A percentile compares a stretch with the other conserved stretches of the same genome.
phyloP scores from a whole-genome alignment of 2,329 filamentous ascomycete species.

The Incumbomyces lentus region DNA sequence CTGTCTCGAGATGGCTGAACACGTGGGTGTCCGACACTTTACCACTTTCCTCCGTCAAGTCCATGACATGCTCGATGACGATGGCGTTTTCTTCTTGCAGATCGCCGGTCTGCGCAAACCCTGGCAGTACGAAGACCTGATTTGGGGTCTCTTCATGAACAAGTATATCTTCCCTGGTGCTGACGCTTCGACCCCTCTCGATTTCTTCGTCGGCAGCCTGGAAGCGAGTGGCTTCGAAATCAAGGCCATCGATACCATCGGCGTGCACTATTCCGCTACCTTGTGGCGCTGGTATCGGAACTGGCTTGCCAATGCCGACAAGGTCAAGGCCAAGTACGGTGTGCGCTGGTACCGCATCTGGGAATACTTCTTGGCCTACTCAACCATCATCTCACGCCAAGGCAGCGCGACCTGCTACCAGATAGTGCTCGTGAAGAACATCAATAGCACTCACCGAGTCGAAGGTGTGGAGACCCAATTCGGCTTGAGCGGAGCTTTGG shows the following conservation, averaged over 20 bases:
- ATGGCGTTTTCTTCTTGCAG: constrained; percentile 92
- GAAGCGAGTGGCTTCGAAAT: constrained; percentile 84
- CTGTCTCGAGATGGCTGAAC: constrained; percentile 96
- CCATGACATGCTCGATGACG: constrained; percentile 90
- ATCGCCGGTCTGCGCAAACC: constrained; percentile 85
- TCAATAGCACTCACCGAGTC: constrained; percentile 75
- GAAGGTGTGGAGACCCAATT: constrained; percentile 62
- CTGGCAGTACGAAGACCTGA: constrained; percentile 97
- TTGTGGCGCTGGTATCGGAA: constrained; percentile 98
- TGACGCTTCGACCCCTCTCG: constrained; percentile 86
- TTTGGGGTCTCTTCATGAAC: constrained; percentile 99
- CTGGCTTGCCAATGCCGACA: constrained; percentile 89
- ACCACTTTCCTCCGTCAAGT: constrained; percentile 72
- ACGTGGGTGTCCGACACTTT: constrained; percentile 90
- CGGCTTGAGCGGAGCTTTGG: constrained; percentile 56
- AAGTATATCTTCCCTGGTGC: constrained; percentile 98
- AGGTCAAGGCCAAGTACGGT: constrained; percentile 91
- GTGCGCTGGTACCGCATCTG: constrained; percentile 92
- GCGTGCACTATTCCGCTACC: constrained; percentile 93
- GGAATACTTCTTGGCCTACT: constrained; percentile 83
- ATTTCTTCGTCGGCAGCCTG: constrained; percentile 72
- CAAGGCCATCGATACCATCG: constrained; percentile 84
- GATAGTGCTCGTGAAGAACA: constrained; percentile 78
- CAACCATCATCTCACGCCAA: constrained; percentile 73
- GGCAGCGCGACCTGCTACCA: constrained; percentile 79